Conservation (phyloP, 805 yeast genomes). For the Wickerhamomyces strasburgensis region DNA sequence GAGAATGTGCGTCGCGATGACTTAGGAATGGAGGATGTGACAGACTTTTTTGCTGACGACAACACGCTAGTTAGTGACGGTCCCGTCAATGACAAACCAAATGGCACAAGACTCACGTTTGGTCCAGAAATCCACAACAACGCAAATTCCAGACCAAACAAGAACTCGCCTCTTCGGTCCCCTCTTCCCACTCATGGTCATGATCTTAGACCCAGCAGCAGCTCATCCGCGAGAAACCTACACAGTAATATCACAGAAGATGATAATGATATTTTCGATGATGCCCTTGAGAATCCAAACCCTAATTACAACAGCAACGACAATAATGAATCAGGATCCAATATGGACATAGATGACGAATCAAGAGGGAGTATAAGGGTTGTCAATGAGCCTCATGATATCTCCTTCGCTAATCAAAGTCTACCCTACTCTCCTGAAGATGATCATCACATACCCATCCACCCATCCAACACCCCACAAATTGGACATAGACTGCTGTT, state of each 20-base stretch:
- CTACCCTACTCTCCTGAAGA: too few species aligned
- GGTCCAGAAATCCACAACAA: neutral
- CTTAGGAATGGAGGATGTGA: constrained; percentile 63
- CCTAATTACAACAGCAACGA: constrained; percentile 1
- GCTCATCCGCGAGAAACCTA: constrained; percentile 1
- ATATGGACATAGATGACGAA: constrained; percentile 30
- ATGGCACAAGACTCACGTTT: neutral
- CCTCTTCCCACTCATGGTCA: constrained; percentile 8
- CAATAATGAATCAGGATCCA: constrained; percentile 14
- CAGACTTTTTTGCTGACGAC: constrained; percentile 47
- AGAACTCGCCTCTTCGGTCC: constrained; percentile 14
- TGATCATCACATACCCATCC: too few species aligned
- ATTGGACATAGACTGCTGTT: constrained; percentile 16
- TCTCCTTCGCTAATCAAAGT: neutral
- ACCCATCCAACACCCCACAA: neutral
- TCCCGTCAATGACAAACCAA: neutral
- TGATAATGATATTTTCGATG: constrained; percentile 19
- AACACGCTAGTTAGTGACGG: constrained; percentile 3
- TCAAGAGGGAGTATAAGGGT: constrained; percentile 16
- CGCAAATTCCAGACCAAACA: constrained; percentile 2
- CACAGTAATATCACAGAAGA: constrained; percentile 12
- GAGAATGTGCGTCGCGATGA: constrained; percentile 46
- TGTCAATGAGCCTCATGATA: constrained; percentile 6
- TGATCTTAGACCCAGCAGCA: neutral
- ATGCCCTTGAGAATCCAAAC: constrained; percentile 18